phyloP scores from a whole-genome alignment of 805 yeast genomes.

The Pichia thaimueangensis region DNA sequence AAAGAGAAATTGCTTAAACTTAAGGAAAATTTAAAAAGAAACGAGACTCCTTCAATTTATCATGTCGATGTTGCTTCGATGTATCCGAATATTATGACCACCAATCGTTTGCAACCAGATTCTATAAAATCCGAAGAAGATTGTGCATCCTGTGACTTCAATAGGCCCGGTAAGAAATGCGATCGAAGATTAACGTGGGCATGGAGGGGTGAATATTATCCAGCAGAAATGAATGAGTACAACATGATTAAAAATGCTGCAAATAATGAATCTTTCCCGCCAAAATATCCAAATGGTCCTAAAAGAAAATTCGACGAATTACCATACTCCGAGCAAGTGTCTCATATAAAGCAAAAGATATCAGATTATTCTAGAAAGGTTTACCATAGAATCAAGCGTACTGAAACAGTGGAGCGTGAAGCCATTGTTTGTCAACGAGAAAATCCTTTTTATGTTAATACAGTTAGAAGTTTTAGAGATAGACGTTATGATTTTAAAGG shows the following conservation, averaged over 20 bases:
- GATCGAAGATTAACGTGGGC: conserved; percentile 92
- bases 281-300: conserved; percentile 48
- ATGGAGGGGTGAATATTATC: conserved; percentile 96
- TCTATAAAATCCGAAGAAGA: conserved; percentile 93
- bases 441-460: conserved; percentile 92
- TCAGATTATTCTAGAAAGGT: conserved; percentile 81
- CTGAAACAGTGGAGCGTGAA: conserved; percentile 82
- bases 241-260: conserved; percentile 81
- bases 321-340: conserved; percentile 69
- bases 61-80: conserved; percentile 99
- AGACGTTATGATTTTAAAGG: conserved; percentile 95
- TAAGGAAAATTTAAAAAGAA: conserved; percentile 54
- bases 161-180: conserved; percentile 89
- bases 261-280: conserved; percentile 71
- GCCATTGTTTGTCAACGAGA: conserved; percentile 96
- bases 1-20: conserved; percentile 49
- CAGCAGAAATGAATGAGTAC: conserved; percentile 88
- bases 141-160: conserved; percentile 96
- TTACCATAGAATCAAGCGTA: conserved; percentile 71
- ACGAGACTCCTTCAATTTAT: conserved; percentile 80
- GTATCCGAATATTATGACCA: conserved; percentile 98
- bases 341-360: conserved; percentile 65
- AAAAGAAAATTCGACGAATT: conserved; percentile 69
- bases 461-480: conserved; percentile 91
- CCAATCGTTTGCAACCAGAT: conserved; percentile 95